Conservation (phyloP, 108 stramenopile species). For the Cyclostephanos invisitatus region DNA sequence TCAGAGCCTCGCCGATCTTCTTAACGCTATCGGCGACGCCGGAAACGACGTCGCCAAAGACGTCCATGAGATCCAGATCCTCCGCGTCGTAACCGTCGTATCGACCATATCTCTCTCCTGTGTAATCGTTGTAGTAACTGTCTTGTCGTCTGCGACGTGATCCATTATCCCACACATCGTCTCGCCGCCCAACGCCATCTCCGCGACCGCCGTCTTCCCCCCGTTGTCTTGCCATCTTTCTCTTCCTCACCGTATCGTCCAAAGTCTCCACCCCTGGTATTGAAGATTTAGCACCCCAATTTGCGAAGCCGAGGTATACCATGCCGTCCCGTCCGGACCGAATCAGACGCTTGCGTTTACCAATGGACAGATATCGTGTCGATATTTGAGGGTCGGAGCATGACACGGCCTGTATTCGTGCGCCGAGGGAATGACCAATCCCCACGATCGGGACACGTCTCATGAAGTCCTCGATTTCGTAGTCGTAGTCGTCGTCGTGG, state of each 20-base stretch:
- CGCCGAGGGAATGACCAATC: slow-evolving; percentile 79
- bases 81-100: slow-evolving; percentile 46
- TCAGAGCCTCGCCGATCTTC: slow-evolving; percentile 56
- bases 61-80: slow-evolving; percentile 69
- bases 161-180: slow-evolving; percentile 41
- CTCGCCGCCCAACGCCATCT: slow-evolving; percentile 33
- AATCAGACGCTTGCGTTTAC: slow-evolving; percentile 40
- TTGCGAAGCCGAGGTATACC: slow-evolving; percentile 50
- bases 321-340: slow-evolving; percentile 47
- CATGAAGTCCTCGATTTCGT: slow-evolving; percentile 46
- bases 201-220: neutral
- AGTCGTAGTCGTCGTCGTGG: slow-evolving; percentile 19
- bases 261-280: slow-evolving; percentile 46
- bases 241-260: slow-evolving; percentile 31
- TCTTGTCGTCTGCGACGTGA: slow-evolving; percentile 24
- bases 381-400: slow-evolving; percentile 39
- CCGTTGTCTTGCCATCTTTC: neutral
- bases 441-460: slow-evolving; percentile 63
- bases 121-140: slow-evolving; percentile 9
- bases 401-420: slow-evolving; percentile 66
- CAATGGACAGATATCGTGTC: slow-evolving; percentile 36
- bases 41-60: slow-evolving; percentile 55
- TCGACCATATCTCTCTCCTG: slow-evolving; percentile 7
- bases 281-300: slow-evolving; percentile 42
- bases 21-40: slow-evolving; percentile 47